Evolutionary conservation across 345 rosid genomes (phyloP).

Genomic region (Citrus glauca): DNA sequence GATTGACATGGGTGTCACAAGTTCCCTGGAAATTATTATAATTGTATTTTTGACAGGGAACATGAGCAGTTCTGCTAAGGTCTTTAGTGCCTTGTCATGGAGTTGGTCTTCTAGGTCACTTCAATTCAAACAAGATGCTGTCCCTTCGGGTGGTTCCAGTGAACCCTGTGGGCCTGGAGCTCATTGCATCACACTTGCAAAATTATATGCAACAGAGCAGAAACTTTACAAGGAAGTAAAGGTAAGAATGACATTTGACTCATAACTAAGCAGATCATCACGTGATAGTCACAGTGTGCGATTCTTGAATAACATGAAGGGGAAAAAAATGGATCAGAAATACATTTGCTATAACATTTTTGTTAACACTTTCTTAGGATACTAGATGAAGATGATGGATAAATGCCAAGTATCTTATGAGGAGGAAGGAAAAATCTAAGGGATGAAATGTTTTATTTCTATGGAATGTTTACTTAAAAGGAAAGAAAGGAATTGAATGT

Average conservation of each 20-base stretch:
- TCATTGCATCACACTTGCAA: conserved; percentile 74
- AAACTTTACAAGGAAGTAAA: conserved; percentile 75
- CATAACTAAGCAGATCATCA: not conserved
- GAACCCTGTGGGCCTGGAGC: conserved; percentile 89
- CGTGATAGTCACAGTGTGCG: not conserved
- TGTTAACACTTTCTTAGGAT: not conserved
- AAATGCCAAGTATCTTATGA: not conserved
- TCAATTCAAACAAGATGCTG: conserved; percentile 45
- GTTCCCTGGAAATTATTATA: conserved; percentile 9
- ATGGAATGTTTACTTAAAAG: not conserved
- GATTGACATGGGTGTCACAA: not conserved
- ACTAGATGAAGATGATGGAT: not conserved
- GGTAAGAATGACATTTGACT: conserved; percentile 39
- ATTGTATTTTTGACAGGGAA: conserved; percentile 47
- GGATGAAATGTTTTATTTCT: not conserved
- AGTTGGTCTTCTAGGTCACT: conserved; percentile 85
- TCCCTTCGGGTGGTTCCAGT: conserved; percentile 27
- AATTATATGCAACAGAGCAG: conserved; percentile 70
- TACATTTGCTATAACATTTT: not conserved
- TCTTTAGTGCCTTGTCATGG: conserved; percentile 87
- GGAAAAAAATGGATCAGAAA: not conserved
- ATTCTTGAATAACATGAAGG: not conserved
- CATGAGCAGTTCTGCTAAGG: conserved; percentile 78
- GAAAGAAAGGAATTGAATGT: conserved; percentile 2
- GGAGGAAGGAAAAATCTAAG: not conserved